These are phyloP conservation scores for Xylaria sp. DNA, from an alignment of 2,329 filamentous ascomycete species.

Conservation along the genomic window DNA sequence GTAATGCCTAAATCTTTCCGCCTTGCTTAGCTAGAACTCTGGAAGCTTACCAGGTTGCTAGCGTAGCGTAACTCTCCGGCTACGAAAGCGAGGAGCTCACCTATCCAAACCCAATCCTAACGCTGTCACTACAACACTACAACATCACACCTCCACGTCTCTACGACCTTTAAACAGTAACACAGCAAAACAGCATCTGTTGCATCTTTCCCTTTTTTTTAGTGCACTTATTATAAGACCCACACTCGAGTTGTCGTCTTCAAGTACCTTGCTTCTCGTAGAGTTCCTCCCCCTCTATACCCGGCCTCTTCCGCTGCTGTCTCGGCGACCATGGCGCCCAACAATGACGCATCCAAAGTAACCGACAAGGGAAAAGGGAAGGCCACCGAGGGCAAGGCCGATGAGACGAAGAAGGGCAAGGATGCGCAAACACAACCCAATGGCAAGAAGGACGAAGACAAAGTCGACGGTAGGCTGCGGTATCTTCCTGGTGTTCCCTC, in stretches of 20 bases:
- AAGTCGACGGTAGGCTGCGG: slow-evolving; percentile 57
- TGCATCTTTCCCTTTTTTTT: background rate
- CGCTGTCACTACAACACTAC: slow-evolving; percentile 6
- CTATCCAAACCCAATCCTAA: slow-evolving; percentile 1
- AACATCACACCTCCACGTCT: background rate
- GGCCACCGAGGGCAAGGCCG: slow-evolving; percentile 74
- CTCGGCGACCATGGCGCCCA: slow-evolving; percentile 82
- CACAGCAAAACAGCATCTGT: background rate
- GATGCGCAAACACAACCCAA: slow-evolving; percentile 77
- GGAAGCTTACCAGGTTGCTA: slow-evolving; percentile 32
- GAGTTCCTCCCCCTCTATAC: slow-evolving; percentile 21
- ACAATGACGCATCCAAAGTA: slow-evolving; percentile 85
- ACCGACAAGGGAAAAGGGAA: slow-evolving; percentile 98
- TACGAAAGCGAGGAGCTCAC: slow-evolving; percentile 28
- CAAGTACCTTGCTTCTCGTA: slow-evolving; percentile 7
- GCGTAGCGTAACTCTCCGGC: background rate
- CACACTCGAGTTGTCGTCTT: slow-evolving; percentile 7
- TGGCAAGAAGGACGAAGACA: slow-evolving; percentile 81
- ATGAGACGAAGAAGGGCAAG: slow-evolving; percentile 70
- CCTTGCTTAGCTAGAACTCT: slow-evolving; percentile 33
- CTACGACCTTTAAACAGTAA: background rate
- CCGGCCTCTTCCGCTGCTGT: slow-evolving; percentile 38
- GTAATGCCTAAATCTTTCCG: slow-evolving; percentile 44
- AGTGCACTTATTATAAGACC: background rate
- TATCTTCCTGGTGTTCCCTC: slow-evolving; percentile 38